Conservation (phyloP, 768 basidiomycete species). For the Xanthoconium purpureum region DNA sequence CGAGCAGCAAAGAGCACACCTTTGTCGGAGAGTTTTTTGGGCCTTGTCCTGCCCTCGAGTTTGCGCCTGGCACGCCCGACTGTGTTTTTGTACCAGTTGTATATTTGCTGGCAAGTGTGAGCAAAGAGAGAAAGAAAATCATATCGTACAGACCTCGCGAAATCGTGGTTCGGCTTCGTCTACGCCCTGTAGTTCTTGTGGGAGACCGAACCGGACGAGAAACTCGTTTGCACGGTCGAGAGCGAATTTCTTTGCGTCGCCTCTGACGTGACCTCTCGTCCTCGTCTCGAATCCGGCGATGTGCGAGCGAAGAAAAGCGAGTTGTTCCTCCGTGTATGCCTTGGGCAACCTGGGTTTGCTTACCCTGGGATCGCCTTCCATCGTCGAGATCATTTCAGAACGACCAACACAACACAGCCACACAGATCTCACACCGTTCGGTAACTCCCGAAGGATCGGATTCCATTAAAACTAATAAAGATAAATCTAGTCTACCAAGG, state of each 20-base stretch:
- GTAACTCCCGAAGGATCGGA: slow-evolving; percentile 29
- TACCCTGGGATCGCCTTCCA: slow-evolving; percentile 58
- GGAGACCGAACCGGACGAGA: slow-evolving; percentile 55
- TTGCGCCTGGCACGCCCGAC: slow-evolving; percentile 59
- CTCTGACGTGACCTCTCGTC: slow-evolving; percentile 56
- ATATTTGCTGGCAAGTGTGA: slow-evolving; percentile 49
- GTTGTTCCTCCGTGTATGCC: slow-evolving; percentile 62
- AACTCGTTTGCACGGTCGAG: slow-evolving; percentile 61
- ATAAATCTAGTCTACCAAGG: slow-evolving; percentile 17
- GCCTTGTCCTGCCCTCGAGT: slow-evolving; percentile 51
- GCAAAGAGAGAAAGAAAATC: not conserved
- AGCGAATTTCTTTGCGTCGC: slow-evolving; percentile 69
- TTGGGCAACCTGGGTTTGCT: slow-evolving; percentile 64
- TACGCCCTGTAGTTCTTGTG: slow-evolving; percentile 49
- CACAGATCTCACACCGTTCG: slow-evolving; percentile 9
- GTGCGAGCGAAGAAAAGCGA: slow-evolving; percentile 53
- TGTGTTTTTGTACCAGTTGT: slow-evolving; percentile 75
- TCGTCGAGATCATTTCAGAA: slow-evolving; percentile 21
- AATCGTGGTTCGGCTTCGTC: slow-evolving; percentile 61
- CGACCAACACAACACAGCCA: not conserved
- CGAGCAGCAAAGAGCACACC: slow-evolving; percentile 27
- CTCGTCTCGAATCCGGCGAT: slow-evolving; percentile 55
- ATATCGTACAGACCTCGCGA: slow-evolving; percentile 47
- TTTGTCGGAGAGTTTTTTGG: slow-evolving; percentile 51
- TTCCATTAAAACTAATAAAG: slow-evolving; percentile 10